phyloP scores from a whole-genome alignment of 345 rosid species.

The Melaleuca alternifolia region DNA sequence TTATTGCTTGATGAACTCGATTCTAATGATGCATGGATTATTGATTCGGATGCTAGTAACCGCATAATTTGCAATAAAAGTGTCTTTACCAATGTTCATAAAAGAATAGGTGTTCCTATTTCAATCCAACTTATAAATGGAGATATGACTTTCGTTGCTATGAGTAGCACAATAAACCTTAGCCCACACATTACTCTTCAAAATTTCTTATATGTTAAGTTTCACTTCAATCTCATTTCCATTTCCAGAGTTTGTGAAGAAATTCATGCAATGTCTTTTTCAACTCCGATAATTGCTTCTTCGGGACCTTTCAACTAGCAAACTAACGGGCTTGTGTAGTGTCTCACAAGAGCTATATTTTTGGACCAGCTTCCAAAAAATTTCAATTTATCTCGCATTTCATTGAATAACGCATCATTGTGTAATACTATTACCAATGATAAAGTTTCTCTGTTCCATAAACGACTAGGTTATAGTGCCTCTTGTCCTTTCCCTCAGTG shows the following conservation, averaged over 20 bases:
- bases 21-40: background rate
- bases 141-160: too few species aligned
- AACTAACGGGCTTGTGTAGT: background rate
- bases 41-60: too few species aligned
- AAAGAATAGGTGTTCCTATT: background rate
- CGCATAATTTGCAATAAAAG: background rate
- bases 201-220: too few species aligned
- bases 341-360: background rate
- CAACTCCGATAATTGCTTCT: too few species aligned
- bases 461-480: background rate
- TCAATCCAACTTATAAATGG: too few species aligned
- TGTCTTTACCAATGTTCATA: accelerated
- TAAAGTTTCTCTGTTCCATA: too few species aligned
- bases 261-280: too few species aligned
- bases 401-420: background rate
- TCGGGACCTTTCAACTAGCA: background rate
- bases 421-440: accelerated
- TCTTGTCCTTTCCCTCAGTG: background rate
- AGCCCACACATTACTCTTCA: too few species aligned
- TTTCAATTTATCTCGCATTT: too few species aligned
- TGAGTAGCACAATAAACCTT: background rate
- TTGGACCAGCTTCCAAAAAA: background rate
- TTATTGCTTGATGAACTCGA: background rate
- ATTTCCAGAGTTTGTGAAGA: background rate
- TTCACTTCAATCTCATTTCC: background rate